Evolutionary conservation across 306 rosid species (phyloP).

Genomic region (Cicer judaicum): DNA sequence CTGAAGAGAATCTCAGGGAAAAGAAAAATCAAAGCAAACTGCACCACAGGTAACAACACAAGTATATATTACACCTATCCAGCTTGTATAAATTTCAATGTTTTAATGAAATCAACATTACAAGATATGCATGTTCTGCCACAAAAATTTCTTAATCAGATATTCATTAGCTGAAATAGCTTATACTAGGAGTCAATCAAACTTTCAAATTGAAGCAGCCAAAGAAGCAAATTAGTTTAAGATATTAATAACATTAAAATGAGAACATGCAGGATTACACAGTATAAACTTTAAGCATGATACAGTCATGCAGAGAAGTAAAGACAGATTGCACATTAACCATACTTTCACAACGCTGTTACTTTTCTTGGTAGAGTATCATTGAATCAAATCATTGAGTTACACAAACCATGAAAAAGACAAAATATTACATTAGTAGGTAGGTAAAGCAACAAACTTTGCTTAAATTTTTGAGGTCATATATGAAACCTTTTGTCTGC

Average conservation of each 20-base stretch:
- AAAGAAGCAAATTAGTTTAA: slow-evolving; percentile 33
- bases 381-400: slow-evolving; percentile 24
- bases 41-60: slow-evolving; percentile 12
- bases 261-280: not conserved
- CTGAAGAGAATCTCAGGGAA: slow-evolving; percentile 19
- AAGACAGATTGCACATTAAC: slow-evolving; percentile 5
- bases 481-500: slow-evolving; percentile 76
- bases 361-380: slow-evolving; percentile 11
- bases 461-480: slow-evolving; percentile 69
- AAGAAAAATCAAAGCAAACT: not conserved
- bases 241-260: not conserved
- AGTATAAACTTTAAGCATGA: not conserved
- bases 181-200: slow-evolving; percentile 23
- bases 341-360: slow-evolving; percentile 16
- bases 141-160: slow-evolving; percentile 20
- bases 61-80: slow-evolving; percentile 4
- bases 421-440: slow-evolving; percentile 39
- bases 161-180: slow-evolving; percentile 17
- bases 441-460: slow-evolving; percentile 77
- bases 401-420: slow-evolving; percentile 36
- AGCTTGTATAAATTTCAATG: slow-evolving; percentile 21
- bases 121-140: slow-evolving; percentile 20
- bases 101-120: slow-evolving; percentile 8
- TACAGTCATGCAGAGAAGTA: slow-evolving; percentile 14
- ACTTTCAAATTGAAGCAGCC: slow-evolving; percentile 30